These are phyloP conservation scores for Scedosporium dehoogii DNA, from an alignment of 2,329 filamentous ascomycete genomes.

Conservation along the genomic window DNA sequence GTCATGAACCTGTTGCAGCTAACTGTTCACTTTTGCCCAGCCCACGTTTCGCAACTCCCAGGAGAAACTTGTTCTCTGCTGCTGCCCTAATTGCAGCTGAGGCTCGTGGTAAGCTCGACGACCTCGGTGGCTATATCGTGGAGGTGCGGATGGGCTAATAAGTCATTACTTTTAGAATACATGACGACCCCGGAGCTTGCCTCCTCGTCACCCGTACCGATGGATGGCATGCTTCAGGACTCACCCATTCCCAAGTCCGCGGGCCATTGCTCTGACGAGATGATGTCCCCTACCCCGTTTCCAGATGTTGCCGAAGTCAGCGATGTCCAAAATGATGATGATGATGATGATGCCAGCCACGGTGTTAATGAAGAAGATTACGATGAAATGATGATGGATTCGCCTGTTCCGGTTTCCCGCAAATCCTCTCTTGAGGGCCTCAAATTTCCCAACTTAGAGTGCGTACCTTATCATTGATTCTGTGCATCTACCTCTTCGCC, in stretches of 20 bases:
- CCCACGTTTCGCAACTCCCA: conserved; percentile 30
- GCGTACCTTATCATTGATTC: conserved; percentile 20
- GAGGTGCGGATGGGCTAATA: not conserved
- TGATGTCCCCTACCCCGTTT: conserved; percentile 63
- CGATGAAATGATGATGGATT: conserved; percentile 45
- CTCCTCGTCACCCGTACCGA: conserved; percentile 68
- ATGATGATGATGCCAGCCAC: not conserved
- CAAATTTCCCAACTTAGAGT: conserved; percentile 42
- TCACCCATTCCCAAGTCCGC: conserved; percentile 82
- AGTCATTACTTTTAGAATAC: conserved; percentile 39
- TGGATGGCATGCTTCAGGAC: conserved; percentile 79
- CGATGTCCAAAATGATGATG: not conserved
- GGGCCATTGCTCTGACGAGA: conserved; percentile 53
- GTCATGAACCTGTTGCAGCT: not conserved
- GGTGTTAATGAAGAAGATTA: conserved; percentile 13
- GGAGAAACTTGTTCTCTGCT: conserved; percentile 28
- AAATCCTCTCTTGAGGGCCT: conserved; percentile 37
- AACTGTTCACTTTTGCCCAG: conserved; percentile 13
- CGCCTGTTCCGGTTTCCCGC: conserved; percentile 39
- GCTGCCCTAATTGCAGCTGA: conserved; percentile 23
- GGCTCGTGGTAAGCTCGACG: not conserved
- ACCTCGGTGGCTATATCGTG: not conserved
- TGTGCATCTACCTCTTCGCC: not conserved
- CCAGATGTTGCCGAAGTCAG: not conserved
- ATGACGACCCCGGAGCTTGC: conserved; percentile 75